Base-by-base conservation (phyloP, 495 filamentous ascomycete genomes). In the Podospora fimiseda region DNA sequence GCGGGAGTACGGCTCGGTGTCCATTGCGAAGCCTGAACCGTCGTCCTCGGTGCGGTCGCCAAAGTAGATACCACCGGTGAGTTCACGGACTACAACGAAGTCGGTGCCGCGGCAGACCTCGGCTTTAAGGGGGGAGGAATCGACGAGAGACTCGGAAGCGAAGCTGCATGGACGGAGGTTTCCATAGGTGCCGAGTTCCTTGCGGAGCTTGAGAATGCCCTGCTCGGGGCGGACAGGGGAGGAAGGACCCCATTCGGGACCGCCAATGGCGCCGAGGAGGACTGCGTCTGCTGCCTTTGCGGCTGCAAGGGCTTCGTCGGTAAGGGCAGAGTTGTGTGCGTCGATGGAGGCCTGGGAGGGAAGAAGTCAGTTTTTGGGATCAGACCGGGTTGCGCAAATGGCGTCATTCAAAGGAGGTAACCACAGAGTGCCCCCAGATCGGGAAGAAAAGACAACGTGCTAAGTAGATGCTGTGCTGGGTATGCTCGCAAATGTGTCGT, bases 151-250 rank as follows among this genome's bases (percentile, higher is more conserved):
- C 50, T 92, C 87, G 21, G 91, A 89, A 37, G 92, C 89, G 77
- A 98, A 98, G 80, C 85, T 91, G 82, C 93, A 98, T 4, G 93
- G 93, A 3, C 93, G 90, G 43, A 98, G 86, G 81, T 98, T 98
- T 59, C 92, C 93, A 74, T 93, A 98, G 59, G 93, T 88, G 64
- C 79, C 76, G 78, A 98, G 86, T 69, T 95, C 86, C 70, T 95
- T 96, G 76, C 93, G 90, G 42, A 98, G 88, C 58, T 78, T 80
- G 49, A 98, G 87, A 66, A 98, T 80, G 52, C 93, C 93, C 73
- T 97, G 92, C 65, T 98, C 93, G 4, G 93, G 93, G 44, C 93
- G 87, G 53, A 97, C 86, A 48, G 80, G 66, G 56, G 89, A 88
- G 3, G 88, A 90, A 21, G 66, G 60, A 51, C 93, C 93, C 89